These are phyloP conservation scores for Lasiosphaeris hirsuta DNA, from an alignment of 495 filamentous ascomycete genomes.

Conservation along the genomic window DNA sequence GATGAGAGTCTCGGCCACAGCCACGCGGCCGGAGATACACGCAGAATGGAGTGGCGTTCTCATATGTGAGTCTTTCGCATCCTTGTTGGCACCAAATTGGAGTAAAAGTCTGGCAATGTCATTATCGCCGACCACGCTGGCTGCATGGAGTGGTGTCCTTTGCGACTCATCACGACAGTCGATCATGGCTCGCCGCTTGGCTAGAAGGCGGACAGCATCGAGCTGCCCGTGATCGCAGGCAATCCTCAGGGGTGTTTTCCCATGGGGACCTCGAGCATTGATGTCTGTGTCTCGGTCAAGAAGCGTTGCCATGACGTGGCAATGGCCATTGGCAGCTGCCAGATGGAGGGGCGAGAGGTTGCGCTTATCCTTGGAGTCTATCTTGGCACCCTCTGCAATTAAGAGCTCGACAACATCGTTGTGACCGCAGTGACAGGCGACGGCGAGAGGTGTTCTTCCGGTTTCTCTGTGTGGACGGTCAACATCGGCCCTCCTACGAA, in stretches of 20 bases:
- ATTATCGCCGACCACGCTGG: constrained; percentile 1
- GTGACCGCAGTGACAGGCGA: constrained; percentile 10
- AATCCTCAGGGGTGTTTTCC: constrained; percentile 5
- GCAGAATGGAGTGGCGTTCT: background rate
- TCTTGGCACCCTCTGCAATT: constrained; percentile 1
- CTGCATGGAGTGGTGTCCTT: constrained; percentile 4
- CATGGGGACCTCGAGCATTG: background rate
- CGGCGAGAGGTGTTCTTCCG: constrained; percentile 7
- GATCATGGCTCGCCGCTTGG: constrained; percentile 7
- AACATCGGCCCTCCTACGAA: background rate
- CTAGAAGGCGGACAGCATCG: background rate
- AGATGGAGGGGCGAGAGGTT: constrained; percentile 1
- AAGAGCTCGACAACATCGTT: constrained; percentile 5
- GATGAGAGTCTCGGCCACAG: background rate
- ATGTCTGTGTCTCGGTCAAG: constrained; percentile 4
- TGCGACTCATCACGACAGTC: constrained; percentile 5
- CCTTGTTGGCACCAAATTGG: background rate
- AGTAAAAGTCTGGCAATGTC: constrained; percentile 8
- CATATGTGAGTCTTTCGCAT: background rate
- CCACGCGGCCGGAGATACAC: background rate
- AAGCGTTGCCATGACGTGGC: background rate
- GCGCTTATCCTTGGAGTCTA: background rate
- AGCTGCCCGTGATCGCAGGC: constrained; percentile 5
- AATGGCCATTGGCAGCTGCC: constrained; percentile 5
- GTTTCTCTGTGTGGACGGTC: background rate